Conservation (phyloP, 306 rosid genomes). For the Lithocarpus polystachyus region DNA sequence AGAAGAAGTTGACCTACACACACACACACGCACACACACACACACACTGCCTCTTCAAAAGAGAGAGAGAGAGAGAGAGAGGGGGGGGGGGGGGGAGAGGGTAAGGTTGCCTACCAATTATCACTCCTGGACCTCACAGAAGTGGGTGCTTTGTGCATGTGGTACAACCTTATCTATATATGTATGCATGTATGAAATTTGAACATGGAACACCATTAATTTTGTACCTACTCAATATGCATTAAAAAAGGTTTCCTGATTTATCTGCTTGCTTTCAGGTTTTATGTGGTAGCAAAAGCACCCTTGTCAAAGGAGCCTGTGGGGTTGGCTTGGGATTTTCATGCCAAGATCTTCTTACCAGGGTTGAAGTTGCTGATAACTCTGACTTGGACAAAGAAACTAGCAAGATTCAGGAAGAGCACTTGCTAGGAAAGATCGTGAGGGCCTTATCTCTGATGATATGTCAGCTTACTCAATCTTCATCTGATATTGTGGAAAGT, state of each 20-base stretch:
- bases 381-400: constrained; percentile 43
- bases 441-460: constrained; percentile 51
- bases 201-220: neutral
- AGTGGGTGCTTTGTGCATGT: no score
- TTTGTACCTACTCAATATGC: neutral
- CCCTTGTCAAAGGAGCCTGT: constrained; percentile 92
- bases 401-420: constrained; percentile 50
- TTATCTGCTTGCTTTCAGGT: constrained; percentile 51
- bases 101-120: no score
- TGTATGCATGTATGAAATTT: no score
- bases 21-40: no score
- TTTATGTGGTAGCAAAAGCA: constrained; percentile 63
- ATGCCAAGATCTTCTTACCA: constrained; percentile 81
- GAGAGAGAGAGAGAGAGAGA: no score
- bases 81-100: no score
- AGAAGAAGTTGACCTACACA: no score
- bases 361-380: constrained; percentile 56
- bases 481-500: constrained; percentile 57
- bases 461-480: constrained; percentile 50
- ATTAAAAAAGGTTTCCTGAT: neutral
- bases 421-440: constrained; percentile 58
- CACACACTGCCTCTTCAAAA: no score
- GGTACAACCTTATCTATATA: no score
- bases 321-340: constrained; percentile 92
- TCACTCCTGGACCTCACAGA: no score